phyloP scores from a whole-genome alignment of 2,329 filamentous ascomycete genomes.

The Microdochium nivale region DNA sequence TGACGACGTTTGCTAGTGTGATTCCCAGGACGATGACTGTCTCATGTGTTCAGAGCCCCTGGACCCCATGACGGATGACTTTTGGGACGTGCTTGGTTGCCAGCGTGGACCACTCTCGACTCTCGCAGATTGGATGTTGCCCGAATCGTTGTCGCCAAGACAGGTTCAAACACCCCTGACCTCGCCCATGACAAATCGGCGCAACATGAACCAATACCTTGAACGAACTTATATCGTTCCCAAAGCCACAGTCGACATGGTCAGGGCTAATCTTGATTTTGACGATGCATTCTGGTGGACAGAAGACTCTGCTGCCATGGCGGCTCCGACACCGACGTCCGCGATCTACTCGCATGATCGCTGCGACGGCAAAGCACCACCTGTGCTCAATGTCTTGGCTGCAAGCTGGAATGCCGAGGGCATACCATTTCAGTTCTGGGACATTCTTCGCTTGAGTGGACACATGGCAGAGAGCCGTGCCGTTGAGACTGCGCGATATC shows the following conservation, averaged over 20 bases:
- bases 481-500: slow-evolving; percentile 37
- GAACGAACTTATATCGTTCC: slow-evolving; percentile 34
- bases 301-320: slow-evolving; percentile 34
- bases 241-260: slow-evolving; percentile 29
- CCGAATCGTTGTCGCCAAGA: slow-evolving; percentile 37
- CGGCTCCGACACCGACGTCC: slow-evolving; percentile 26
- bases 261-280: slow-evolving; percentile 39
- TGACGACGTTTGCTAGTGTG: slow-evolving; percentile 32
- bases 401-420: slow-evolving; percentile 41
- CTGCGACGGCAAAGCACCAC: slow-evolving; percentile 27
- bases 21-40: slow-evolving; percentile 37
- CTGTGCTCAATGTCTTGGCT: slow-evolving; percentile 39
- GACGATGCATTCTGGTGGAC: slow-evolving; percentile 51
- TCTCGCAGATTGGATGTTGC: slow-evolving; percentile 40
- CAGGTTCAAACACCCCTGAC: slow-evolving; percentile 40
- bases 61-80: slow-evolving; percentile 27
- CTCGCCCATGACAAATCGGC: slow-evolving; percentile 38
- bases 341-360: slow-evolving; percentile 22
- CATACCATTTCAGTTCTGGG: slow-evolving; percentile 41
- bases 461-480: slow-evolving; percentile 38
- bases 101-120: slow-evolving; percentile 37
- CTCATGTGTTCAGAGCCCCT: slow-evolving; percentile 32
- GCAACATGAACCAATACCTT: slow-evolving; percentile 43
- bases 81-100: slow-evolving; percentile 43
- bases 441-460: slow-evolving; percentile 41